Percentiles rank a stretch among this genome's conserved stretches.
phyloP scores from a whole-genome alignment of 495 filamentous ascomycete genomes.

The Aspergillus nidulans region DNA sequence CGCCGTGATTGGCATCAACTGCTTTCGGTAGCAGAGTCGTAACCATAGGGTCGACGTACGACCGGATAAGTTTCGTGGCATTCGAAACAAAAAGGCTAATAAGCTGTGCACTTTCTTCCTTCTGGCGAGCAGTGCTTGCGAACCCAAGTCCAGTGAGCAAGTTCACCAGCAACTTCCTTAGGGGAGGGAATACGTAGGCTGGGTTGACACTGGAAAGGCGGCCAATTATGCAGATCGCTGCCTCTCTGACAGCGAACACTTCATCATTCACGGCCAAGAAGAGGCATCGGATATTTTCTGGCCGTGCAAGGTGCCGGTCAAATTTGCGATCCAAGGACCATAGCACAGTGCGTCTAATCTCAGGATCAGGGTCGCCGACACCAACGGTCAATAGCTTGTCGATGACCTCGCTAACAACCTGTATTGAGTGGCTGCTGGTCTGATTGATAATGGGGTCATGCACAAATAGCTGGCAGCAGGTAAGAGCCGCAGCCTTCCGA shows the following conservation, averaged over 20 bases:
- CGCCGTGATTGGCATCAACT: slow-evolving; percentile 72
- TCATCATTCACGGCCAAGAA: slow-evolving; percentile 98
- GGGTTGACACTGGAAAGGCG: slow-evolving; percentile 88
- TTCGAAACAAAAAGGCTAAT: slow-evolving; percentile 89
- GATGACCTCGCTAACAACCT: slow-evolving; percentile 96
- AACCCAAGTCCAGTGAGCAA: slow-evolving; percentile 93
- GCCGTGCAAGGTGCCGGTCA: slow-evolving; percentile 88
- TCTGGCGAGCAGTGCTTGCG: slow-evolving; percentile 86
- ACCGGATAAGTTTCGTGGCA: slow-evolving; percentile 83
- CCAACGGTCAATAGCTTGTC: slow-evolving; percentile 92
- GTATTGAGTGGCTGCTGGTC: slow-evolving; percentile 90
- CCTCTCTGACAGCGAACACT: slow-evolving; percentile 84
- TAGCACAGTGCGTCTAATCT: slow-evolving; percentile 83
- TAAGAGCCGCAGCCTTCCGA: slow-evolving; percentile 89
- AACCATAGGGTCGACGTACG: slow-evolving; percentile 93
- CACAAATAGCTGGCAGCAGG: slow-evolving; percentile 95
- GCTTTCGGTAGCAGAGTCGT: slow-evolving; percentile 86
- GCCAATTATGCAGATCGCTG: slow-evolving; percentile 92
- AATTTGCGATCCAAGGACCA: slow-evolving; percentile 88
- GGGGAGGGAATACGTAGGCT: slow-evolving; percentile 91
- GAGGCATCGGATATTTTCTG: slow-evolving; percentile 90
- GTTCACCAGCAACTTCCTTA: slow-evolving; percentile 92
- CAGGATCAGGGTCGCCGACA: slow-evolving; percentile 82
- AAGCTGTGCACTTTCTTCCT: slow-evolving; percentile 91
- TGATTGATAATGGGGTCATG: slow-evolving; percentile 96